Evolutionary conservation across 768 basidiomycete species (phyloP).

Genomic region (Russula ochroleuca): DNA sequence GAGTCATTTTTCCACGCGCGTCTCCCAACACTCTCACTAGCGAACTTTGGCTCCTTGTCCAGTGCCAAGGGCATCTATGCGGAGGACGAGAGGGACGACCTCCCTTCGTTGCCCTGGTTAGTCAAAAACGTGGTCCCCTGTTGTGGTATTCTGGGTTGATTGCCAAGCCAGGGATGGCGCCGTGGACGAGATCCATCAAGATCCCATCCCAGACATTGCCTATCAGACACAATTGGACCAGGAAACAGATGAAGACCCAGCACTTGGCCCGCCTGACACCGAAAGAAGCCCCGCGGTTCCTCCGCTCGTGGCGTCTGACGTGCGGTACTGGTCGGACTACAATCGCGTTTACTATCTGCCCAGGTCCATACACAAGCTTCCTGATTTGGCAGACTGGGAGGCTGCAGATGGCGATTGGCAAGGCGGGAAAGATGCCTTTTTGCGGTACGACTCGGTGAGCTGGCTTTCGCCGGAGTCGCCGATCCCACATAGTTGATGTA

Average conservation of each 20-base stretch:
- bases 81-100: conserved; percentile 30
- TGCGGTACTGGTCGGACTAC: conserved; percentile 69
- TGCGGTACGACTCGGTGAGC: conserved; percentile 52
- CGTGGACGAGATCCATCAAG: conserved; percentile 49
- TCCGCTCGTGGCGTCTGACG: conserved; percentile 29
- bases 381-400: conserved; percentile 56
- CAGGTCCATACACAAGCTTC: conserved; percentile 58
- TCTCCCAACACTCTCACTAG: conserved; percentile 35
- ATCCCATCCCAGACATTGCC: conserved; percentile 47
- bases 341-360: conserved; percentile 61
- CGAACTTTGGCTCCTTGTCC: conserved; percentile 60
- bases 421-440: conserved; percentile 48
- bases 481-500: not conserved
- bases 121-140: not conserved
- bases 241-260: conserved; percentile 29
- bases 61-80: conserved; percentile 40
- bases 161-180: conserved; percentile 43
- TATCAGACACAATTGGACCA: conserved; percentile 49
- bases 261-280: not conserved
- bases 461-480: not conserved
- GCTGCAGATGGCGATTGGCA: conserved; percentile 53
- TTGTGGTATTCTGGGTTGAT: not conserved
- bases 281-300: not conserved
- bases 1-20: not conserved
- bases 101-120: conserved; percentile 17